These are phyloP conservation scores for Camelina sativa DNA, from an alignment of 345 rosid genomes.

Conservation along the genomic window DNA sequence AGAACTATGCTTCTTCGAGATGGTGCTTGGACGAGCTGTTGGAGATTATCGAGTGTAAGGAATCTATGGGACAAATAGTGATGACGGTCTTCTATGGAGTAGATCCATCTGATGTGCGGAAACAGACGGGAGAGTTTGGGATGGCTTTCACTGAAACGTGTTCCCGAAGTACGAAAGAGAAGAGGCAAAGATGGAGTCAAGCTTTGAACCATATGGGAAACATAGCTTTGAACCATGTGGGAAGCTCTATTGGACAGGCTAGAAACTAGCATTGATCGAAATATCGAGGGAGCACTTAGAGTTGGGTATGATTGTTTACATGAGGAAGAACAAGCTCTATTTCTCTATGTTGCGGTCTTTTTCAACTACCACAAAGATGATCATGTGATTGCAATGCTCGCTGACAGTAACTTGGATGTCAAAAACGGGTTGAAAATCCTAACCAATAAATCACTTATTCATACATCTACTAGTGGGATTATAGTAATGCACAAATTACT, in stretches of 20 bases:
- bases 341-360: neutral
- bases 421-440: neutral
- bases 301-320: neutral
- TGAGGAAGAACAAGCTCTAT: neutral
- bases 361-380: neutral
- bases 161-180: neutral
- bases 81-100: constrained; percentile 1
- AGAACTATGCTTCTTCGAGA: neutral
- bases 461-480: neutral
- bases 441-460: neutral
- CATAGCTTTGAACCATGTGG: neutral
- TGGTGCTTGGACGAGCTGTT: constrained; percentile 4
- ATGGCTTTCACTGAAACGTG: neutral
- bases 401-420: neutral
- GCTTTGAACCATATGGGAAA: neutral
- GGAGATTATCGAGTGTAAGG: neutral
- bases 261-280: neutral
- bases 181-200: neutral
- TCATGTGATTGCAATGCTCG: neutral
- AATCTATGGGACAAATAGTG: neutral
- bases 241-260: neutral
- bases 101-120: constrained; percentile 7
- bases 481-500: neutral
- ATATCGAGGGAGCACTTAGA: neutral
- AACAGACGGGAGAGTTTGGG: neutral